A percentile compares a stretch with the other conserved stretches of the same genome.
Evolutionary conservation across 1,284 basidiomycete species (phyloP).

Genomic region (Puccinia coronata): DNA sequence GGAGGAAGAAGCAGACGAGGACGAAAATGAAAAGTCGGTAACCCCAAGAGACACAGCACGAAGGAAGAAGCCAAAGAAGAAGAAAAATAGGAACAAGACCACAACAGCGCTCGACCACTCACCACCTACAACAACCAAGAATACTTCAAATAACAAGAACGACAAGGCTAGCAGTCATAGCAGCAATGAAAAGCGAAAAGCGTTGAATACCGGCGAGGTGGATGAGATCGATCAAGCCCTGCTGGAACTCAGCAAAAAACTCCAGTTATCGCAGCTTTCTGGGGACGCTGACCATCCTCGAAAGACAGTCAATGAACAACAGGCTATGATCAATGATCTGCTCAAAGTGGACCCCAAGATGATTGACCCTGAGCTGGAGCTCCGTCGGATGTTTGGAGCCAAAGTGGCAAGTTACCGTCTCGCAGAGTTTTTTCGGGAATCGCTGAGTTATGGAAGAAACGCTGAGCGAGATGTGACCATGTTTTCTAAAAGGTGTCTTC

Average conservation of each 20-base stretch:
- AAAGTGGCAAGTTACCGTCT: slow-evolving; percentile 69
- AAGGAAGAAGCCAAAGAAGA: neutral
- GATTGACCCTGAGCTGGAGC: slow-evolving; percentile 81
- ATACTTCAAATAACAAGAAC: neutral
- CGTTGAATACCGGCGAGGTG: neutral
- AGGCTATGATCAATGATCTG: slow-evolving; percentile 61
- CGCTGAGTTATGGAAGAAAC: neutral
- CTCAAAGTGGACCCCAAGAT: slow-evolving; percentile 74
- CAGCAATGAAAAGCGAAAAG: neutral
- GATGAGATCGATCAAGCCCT: slow-evolving; percentile 22
- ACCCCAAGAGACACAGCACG: neutral
- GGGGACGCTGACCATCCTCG: neutral
- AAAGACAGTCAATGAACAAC: neutral
- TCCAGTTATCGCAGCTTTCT: neutral
- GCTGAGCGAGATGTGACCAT: neutral
- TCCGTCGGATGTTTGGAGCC: slow-evolving; percentile 86
- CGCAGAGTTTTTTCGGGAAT: neutral
- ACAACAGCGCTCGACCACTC: neutral
- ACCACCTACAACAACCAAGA: slow-evolving; percentile 9
- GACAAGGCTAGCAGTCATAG: neutral
- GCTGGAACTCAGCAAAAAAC: neutral
- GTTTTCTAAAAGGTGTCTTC: slow-evolving; percentile 13
- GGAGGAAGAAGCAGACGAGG: slow-evolving; percentile 6
- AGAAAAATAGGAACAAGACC: slow-evolving; percentile 17
- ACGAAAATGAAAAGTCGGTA: neutral